Conservation (phyloP, 2,329 filamentous ascomycete genomes). For the Arthrobotrys sphaeroides region DNA sequence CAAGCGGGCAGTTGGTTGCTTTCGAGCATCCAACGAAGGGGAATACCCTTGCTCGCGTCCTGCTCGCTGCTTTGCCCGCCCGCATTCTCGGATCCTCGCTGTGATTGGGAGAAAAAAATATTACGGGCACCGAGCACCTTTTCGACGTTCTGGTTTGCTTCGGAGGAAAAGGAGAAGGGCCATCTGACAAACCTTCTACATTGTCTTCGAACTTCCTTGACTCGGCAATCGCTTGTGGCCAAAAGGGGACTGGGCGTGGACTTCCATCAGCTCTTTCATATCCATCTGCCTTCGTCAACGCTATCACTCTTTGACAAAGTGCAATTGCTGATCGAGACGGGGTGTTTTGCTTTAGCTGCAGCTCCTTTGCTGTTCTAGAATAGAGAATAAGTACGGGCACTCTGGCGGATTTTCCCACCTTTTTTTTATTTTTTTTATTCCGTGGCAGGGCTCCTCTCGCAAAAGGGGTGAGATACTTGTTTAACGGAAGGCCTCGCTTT, state of each 20-base stretch:
- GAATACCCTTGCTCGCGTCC: not conserved
- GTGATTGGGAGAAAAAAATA: not conserved
- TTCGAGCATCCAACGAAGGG: slow-evolving; percentile 1
- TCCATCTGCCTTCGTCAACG: not conserved
- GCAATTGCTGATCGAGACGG: slow-evolving; percentile 13
- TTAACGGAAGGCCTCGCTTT: not conserved
- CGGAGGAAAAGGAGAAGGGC: slow-evolving; percentile 1
- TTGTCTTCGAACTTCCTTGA: slow-evolving; percentile 53
- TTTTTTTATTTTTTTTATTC: not conserved
- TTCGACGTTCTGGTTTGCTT: slow-evolving; percentile 33
- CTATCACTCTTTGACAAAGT: not conserved
- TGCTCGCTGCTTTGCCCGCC: not conserved
- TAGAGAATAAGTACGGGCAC: slow-evolving; percentile 17
- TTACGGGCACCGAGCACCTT: slow-evolving; percentile 21
- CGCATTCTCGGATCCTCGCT: slow-evolving; percentile 20
- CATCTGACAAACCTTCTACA: slow-evolving; percentile 52
- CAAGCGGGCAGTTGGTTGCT: not conserved
- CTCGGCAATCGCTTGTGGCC: slow-evolving; percentile 51
- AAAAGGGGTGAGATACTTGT: slow-evolving; percentile 7
- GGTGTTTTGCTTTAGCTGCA: slow-evolving; percentile 15
- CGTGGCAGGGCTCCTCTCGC: not conserved
- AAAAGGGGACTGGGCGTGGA: slow-evolving; percentile 35
- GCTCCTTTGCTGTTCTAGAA: slow-evolving; percentile 15
- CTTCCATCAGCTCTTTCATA: not conserved
- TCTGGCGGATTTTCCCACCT: not conserved